Evolutionary conservation across 352 stramenopile genomes (phyloP).

Genomic region (Globisporangium cylindrosporum): DNA sequence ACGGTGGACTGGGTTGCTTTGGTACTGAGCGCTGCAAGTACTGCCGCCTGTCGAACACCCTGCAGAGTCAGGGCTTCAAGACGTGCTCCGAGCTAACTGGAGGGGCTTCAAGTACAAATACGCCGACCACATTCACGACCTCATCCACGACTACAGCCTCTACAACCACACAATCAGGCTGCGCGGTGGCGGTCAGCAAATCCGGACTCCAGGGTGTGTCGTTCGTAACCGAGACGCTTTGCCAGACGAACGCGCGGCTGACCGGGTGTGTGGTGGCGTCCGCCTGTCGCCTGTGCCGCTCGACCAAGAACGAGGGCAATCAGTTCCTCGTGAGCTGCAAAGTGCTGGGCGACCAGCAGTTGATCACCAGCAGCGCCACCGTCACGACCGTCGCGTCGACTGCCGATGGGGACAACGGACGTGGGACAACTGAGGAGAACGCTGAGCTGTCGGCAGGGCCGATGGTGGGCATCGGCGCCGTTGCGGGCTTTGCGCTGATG

Average conservation of each 20-base stretch:
- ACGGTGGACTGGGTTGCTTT: slow-evolving; percentile 37
- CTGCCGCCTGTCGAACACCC: slow-evolving; percentile 22
- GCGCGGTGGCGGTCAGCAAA: slow-evolving; percentile 23
- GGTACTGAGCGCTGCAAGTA: slow-evolving; percentile 20
- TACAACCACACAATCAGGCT: slow-evolving; percentile 18
- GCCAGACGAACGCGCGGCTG: slow-evolving; percentile 27
- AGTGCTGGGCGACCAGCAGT: slow-evolving; percentile 28
- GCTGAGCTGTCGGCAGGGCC: background rate
- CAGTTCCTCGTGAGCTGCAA: slow-evolving; percentile 56
- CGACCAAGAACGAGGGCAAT: slow-evolving; percentile 57
- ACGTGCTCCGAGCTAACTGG: slow-evolving; percentile 20
- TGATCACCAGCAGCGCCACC: background rate
- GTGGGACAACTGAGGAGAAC: background rate
- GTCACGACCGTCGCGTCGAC: slow-evolving; percentile 6
- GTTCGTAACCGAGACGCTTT: slow-evolving; percentile 41
- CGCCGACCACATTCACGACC: slow-evolving; percentile 16
- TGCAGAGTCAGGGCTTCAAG: slow-evolving; percentile 24
- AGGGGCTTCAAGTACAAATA: background rate
- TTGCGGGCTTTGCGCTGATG: background rate
- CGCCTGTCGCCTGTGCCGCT: slow-evolving; percentile 50
- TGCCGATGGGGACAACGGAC: background rate
- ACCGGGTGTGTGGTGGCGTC: slow-evolving; percentile 43
- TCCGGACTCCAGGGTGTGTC: slow-evolving; percentile 39
- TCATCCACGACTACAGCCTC: slow-evolving; percentile 9
- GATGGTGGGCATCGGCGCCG: background rate